Evolutionary conservation across 257 asterid genomes (phyloP).

Genomic region (Rehmannia glutinosa): DNA sequence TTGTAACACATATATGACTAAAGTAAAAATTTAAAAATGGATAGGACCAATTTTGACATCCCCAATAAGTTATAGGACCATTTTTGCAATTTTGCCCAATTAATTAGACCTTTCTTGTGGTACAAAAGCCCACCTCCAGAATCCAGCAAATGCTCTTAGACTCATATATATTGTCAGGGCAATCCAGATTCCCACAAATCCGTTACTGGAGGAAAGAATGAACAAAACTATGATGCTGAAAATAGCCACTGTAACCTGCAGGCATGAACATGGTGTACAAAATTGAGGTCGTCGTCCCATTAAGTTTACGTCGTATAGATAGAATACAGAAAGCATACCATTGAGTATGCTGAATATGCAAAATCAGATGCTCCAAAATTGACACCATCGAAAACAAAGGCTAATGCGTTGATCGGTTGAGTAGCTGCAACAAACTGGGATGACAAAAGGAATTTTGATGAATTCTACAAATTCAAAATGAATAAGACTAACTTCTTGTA

Average conservation of each 20-base stretch:
- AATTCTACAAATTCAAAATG: too few species aligned
- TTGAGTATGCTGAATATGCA: constrained; percentile 62
- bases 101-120: background rate
- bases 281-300: background rate
- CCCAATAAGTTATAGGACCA: too few species aligned
- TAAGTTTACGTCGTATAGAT: background rate
- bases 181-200: constrained; percentile 67
- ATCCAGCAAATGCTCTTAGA: constrained; percentile 60
- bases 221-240: constrained; percentile 50
- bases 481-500: background rate
- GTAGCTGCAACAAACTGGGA: constrained; percentile 71
- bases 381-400: constrained; percentile 76
- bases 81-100: too few species aligned
- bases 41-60: too few species aligned
- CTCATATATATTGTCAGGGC: constrained; percentile 65
- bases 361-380: constrained; percentile 75
- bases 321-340: constrained; percentile 28
- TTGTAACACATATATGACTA: too few species aligned
- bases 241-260: constrained; percentile 64
- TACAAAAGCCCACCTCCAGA: constrained; percentile 46
- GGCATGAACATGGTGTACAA: background rate
- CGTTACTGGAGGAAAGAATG: constrained; percentile 39
- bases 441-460: too few species aligned
- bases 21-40: too few species aligned
- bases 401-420: constrained; percentile 68